Conservation (phyloP, 208 protist genomes). For the Leishmania mexicana region DNA sequence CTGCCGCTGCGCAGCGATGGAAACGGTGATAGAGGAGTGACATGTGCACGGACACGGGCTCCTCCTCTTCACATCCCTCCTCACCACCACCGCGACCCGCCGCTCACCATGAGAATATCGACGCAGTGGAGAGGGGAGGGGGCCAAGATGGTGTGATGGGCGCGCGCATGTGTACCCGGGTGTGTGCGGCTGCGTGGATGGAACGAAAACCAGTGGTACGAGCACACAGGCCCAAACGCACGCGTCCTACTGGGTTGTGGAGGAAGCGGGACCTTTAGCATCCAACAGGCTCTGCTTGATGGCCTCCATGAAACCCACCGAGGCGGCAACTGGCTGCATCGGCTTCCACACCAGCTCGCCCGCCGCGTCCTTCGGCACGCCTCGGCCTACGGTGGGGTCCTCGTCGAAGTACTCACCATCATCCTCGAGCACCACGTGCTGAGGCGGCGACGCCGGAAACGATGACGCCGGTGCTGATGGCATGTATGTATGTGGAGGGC, state of each 20-base stretch:
- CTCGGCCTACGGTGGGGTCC: conserved; percentile 75
- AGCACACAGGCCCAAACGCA: background rate
- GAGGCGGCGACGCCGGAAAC: background rate
- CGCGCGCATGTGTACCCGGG: background rate
- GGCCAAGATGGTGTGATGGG: background rate
- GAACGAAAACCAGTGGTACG: background rate
- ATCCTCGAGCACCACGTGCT: conserved; percentile 69
- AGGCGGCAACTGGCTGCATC: conserved; percentile 38
- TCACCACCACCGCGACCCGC: background rate
- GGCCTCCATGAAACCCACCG: conserved; percentile 26
- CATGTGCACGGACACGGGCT: background rate
- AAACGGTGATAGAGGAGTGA: background rate
- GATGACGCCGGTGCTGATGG: conserved; percentile 2
- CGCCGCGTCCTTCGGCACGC: conserved; percentile 61
- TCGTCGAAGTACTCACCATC: conserved; percentile 85
- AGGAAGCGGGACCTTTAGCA: background rate
- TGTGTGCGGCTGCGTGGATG: background rate
- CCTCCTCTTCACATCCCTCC: background rate
- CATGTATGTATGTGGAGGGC: background rate
- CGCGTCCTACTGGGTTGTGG: background rate
- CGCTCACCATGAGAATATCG: background rate
- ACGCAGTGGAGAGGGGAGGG: background rate
- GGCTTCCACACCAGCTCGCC: conserved; percentile 51
- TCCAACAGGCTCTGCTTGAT: conserved; percentile 19
- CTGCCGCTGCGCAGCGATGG: background rate